Conservation (phyloP, 2,329 filamentous ascomycete genomes). For the Plectosphaerella plurivora region DNA sequence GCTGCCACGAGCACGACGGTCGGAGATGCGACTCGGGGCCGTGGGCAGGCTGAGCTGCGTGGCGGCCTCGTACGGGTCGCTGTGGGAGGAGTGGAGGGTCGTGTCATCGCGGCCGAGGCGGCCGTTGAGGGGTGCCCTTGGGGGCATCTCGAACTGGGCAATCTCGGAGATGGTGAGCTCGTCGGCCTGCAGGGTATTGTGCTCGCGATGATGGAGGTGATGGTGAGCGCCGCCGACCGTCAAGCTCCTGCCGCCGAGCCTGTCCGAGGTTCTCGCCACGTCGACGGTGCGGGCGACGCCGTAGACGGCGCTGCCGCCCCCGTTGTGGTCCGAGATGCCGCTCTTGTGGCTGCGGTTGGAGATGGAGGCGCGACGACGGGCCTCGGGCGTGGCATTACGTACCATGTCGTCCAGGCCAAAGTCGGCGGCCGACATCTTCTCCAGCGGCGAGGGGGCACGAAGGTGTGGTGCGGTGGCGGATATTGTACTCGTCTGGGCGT, state of each 20-base stretch:
- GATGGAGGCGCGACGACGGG: constrained; percentile 17
- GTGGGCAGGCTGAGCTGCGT: constrained; percentile 5
- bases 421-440: constrained; percentile 11
- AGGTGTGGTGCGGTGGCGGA: constrained; percentile 13
- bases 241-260: constrained; percentile 3
- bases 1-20: constrained; percentile 5
- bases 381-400: constrained; percentile 7
- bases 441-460: constrained; percentile 10
- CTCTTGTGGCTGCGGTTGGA: constrained; percentile 14
- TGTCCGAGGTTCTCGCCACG: constrained; percentile 6
- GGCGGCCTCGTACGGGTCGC: constrained; percentile 7
- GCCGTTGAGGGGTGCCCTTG: background rate
- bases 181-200: background rate
- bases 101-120: constrained; percentile 9
- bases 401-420: constrained; percentile 10
- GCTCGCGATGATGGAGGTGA: too few relatives aligned
- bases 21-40: constrained; percentile 10
- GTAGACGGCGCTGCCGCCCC: constrained; percentile 3
- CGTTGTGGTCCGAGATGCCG: constrained; percentile 1
- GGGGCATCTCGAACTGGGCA: background rate
- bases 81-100: constrained; percentile 12
- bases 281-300: constrained; percentile 2
- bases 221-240: background rate
- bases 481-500: constrained; percentile 1
- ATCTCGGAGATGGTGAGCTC: constrained; percentile 1